phyloP scores from a whole-genome alignment of 306 rosid genomes.

The Amphicarpaea edgeworthii region DNA sequence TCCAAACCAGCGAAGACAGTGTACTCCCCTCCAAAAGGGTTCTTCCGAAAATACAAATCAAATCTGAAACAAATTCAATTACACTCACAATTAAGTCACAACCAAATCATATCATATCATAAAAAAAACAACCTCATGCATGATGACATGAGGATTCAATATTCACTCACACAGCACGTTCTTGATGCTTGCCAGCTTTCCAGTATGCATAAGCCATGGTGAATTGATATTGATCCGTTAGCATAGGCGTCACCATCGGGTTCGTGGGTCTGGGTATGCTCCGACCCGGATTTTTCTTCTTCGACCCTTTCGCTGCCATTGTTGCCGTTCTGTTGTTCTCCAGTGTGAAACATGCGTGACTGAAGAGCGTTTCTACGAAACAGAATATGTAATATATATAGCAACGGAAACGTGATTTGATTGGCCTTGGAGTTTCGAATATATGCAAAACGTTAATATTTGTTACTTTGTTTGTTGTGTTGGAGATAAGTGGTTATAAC shows the following conservation, averaged over 20 bases:
- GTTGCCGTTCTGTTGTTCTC: background rate
- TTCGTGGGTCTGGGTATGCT: conserved; percentile 66
- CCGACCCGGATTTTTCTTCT: conserved; percentile 45
- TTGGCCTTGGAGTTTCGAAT: background rate
- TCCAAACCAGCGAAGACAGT: conserved; percentile 87
- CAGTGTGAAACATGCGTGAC: background rate
- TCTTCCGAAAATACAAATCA: conserved; percentile 85
- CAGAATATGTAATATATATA: background rate
- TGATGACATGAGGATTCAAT: conserved; percentile 7
- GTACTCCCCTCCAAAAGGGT: conserved; percentile 89
- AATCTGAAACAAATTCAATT: conserved; percentile 58
- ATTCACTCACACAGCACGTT: conserved; percentile 78
- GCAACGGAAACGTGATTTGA: background rate
- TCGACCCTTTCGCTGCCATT: conserved; percentile 64
- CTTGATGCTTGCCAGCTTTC: conserved; percentile 90
- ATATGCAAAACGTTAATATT: background rate
- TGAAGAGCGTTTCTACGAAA: background rate
- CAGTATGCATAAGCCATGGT: conserved; percentile 97
- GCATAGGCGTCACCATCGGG: conserved; percentile 89
- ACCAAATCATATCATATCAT: conserved; percentile 19
- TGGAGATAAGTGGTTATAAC: background rate
- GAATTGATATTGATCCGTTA: conserved; percentile 91
- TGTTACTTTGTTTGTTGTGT: no score
- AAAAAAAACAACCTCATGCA: background rate
- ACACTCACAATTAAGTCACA: background rate